Conservation (phyloP, 345 rosid genomes). For the Heritiera littoralis region DNA sequence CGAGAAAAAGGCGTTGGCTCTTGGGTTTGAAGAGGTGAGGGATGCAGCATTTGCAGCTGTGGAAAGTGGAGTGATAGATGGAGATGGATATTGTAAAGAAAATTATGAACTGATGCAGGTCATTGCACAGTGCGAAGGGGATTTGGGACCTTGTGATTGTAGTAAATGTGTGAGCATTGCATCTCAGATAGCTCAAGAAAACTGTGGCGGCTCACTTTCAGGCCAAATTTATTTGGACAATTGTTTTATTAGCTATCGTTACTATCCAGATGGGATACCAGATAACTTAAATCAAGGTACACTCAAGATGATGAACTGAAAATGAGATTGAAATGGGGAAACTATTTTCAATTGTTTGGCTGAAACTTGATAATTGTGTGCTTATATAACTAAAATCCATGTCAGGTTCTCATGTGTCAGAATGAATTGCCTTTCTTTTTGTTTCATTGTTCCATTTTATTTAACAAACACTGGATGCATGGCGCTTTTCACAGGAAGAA, state of each 20-base stretch:
- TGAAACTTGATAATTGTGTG: not conserved
- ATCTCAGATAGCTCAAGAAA: constrained; percentile 41
- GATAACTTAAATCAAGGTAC: constrained; percentile 2
- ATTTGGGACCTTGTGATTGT: constrained; percentile 53
- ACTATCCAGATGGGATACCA: constrained; percentile 26
- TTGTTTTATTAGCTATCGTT: constrained; percentile 55
- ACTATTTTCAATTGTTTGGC: constrained; percentile 21
- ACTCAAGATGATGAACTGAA: not conserved
- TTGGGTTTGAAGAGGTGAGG: constrained; percentile 49
- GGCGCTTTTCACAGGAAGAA: not conserved
- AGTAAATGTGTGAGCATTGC: constrained; percentile 63
- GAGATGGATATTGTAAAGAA: constrained; percentile 43
- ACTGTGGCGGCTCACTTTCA: constrained; percentile 49
- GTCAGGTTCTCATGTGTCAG: not conserved
- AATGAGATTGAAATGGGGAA: constrained; percentile 9
- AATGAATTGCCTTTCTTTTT: no score
- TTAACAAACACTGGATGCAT: not conserved
- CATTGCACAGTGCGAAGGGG: constrained; percentile 68
- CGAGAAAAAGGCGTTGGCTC: constrained; percentile 32
- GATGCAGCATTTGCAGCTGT: constrained; percentile 43
- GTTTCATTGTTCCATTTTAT: not conserved
- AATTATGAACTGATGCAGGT: constrained; percentile 44
- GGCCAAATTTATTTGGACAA: constrained; percentile 58
- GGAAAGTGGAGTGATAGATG: constrained; percentile 34
- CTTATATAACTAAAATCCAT: no score